phyloP scores from a whole-genome alignment of 352 stramenopile genomes.

The Globisporangium barbulae region DNA sequence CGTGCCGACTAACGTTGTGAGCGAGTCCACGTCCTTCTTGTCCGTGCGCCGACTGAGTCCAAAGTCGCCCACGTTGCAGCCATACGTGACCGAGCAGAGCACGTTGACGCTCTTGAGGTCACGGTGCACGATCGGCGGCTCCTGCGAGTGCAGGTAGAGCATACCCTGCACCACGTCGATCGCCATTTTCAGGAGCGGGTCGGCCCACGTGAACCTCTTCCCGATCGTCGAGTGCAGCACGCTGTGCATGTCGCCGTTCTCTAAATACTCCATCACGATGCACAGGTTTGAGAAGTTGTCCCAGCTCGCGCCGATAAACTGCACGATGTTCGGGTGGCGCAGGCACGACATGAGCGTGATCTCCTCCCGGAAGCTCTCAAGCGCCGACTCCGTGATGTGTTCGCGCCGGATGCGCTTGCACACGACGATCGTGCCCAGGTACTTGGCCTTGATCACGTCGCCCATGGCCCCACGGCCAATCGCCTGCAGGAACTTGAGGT shows the following conservation, averaged over 20 bases:
- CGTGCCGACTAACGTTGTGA: slow-evolving; percentile 83
- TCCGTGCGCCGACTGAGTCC: slow-evolving; percentile 71
- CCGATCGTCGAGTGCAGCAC: slow-evolving; percentile 80
- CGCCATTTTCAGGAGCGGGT: slow-evolving; percentile 86
- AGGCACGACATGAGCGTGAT: slow-evolving; percentile 86
- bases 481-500: slow-evolving; percentile 78
- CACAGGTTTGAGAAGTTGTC: slow-evolving; percentile 87
- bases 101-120: slow-evolving; percentile 90
- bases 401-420: slow-evolving; percentile 88
- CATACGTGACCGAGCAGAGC: slow-evolving; percentile 83
- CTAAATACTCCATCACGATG: slow-evolving; percentile 89
- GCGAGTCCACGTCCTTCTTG: slow-evolving; percentile 73
- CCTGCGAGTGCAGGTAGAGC: slow-evolving; percentile 86
- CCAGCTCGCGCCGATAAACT: slow-evolving; percentile 88
- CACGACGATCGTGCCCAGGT: slow-evolving; percentile 84
- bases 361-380: slow-evolving; percentile 81
- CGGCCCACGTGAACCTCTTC: slow-evolving; percentile 78
- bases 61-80: slow-evolving; percentile 88
- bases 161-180: slow-evolving; percentile 83
- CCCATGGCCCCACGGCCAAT: slow-evolving; percentile 80
- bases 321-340: slow-evolving; percentile 85
- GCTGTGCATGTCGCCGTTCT: slow-evolving; percentile 87
- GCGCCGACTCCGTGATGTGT: slow-evolving; percentile 63
- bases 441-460: slow-evolving; percentile 88
- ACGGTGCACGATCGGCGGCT: slow-evolving; percentile 79